phyloP scores from a whole-genome alignment of 306 rosid species.

The Casuarina glauca region DNA sequence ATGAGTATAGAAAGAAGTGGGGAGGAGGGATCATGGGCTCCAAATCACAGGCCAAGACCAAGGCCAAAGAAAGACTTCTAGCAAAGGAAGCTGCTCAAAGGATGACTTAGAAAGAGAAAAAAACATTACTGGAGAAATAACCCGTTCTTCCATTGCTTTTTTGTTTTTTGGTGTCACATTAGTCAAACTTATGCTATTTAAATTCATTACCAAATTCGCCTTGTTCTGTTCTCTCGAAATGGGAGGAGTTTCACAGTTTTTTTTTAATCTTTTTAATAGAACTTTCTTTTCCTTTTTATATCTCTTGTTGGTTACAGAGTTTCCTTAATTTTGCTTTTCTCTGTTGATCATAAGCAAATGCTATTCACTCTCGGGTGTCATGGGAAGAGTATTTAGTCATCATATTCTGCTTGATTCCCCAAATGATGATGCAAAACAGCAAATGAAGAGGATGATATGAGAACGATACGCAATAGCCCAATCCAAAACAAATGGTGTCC shows the following conservation, averaged over 20 bases:
- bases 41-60: conserved; percentile 77
- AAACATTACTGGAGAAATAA: not conserved
- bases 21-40: conserved; percentile 92
- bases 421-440: too few species aligned
- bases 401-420: too few species aligned
- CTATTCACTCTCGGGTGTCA: too few species aligned
- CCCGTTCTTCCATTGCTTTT: not conserved
- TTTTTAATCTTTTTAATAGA: not conserved
- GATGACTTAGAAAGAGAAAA: conserved; percentile 33
- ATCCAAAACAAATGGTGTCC: too few species aligned
- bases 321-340: too few species aligned
- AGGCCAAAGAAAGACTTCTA: conserved; percentile 62
- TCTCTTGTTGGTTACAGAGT: not conserved
- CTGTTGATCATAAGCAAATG: too few species aligned
- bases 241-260: not conserved
- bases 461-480: too few species aligned
- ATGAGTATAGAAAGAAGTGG: conserved; percentile 78
- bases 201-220: not conserved
- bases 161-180: not conserved
- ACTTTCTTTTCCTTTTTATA: not conserved
- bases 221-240: not conserved
- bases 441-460: too few species aligned
- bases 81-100: conserved; percentile 89
- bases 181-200: not conserved
- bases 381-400: too few species aligned